Conservation (phyloP, 139 green algal species). For the Trebouxia sp. region DNA sequence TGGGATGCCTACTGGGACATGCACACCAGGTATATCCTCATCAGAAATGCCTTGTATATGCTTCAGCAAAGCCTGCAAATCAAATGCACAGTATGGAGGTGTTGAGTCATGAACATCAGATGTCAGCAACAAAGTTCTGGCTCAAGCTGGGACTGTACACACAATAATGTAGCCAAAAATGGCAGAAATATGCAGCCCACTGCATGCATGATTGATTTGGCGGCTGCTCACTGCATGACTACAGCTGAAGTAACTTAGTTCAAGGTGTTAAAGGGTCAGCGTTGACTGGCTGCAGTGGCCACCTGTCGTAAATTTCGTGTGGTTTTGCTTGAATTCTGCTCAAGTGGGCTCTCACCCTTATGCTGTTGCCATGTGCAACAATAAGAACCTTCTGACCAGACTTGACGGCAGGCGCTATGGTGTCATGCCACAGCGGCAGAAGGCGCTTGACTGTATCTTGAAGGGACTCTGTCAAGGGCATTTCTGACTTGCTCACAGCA, state of each 20-base stretch:
- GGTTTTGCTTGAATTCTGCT: no score
- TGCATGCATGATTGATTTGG: not conserved
- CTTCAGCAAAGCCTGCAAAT: not conserved
- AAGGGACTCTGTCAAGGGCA: conserved; percentile 43
- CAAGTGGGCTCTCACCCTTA: conserved; percentile 30
- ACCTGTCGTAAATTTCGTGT: no score
- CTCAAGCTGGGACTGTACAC: no score
- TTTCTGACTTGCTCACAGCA: not conserved
- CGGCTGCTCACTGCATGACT: not conserved
- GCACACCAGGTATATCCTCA: not conserved
- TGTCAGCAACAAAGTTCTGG: no score
- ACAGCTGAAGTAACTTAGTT: no score
- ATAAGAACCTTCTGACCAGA: conserved; percentile 46
- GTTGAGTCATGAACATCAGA: no score
- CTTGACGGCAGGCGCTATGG: conserved; percentile 37
- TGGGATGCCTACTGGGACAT: not conserved
- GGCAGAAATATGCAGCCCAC: no score
- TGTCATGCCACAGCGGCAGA: conserved; percentile 18
- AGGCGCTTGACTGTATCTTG: conserved; percentile 40
- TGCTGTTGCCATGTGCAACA: conserved; percentile 50
- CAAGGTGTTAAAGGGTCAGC: no score
- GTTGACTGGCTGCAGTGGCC: no score
- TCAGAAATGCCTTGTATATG: not conserved
- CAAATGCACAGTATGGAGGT: not conserved
- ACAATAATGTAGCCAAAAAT: no score